Percentiles rank a stretch among this genome's conserved stretches.
These are phyloP conservation scores for Lasiodiplodia citricola DNA, from an alignment of 2,329 filamentous ascomycete genomes.

Conservation along the genomic window DNA sequence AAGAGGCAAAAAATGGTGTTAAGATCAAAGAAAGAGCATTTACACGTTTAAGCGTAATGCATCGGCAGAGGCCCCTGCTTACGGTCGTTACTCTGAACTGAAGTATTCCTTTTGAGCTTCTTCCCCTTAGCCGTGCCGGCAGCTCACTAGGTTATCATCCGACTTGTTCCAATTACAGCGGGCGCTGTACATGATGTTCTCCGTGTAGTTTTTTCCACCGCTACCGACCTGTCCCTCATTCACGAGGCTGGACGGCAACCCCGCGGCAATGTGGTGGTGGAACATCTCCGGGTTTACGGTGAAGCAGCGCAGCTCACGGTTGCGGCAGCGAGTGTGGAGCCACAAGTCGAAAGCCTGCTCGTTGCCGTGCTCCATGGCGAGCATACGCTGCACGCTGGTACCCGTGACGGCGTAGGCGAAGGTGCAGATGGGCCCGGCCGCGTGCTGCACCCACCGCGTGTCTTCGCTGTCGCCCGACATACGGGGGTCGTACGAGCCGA, in stretches of 20 bases:
- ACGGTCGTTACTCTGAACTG: not conserved
- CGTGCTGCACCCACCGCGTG: conserved; percentile 24
- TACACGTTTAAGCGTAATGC: conserved; percentile 3
- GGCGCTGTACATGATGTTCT: conserved; percentile 29
- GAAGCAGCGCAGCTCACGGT: conserved; percentile 24
- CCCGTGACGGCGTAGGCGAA: conserved; percentile 29
- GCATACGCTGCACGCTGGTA: conserved; percentile 9
- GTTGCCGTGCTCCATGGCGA: conserved; percentile 20
- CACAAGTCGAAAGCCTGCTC: conserved; percentile 28
- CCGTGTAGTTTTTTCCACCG: conserved; percentile 13
- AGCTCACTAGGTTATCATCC: conserved; percentile 21
- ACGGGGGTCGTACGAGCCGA: conserved; percentile 22
- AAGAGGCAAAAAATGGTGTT: not conserved
- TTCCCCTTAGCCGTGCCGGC: not conserved
- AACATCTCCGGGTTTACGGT: conserved; percentile 30
- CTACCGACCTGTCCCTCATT: conserved; percentile 18
- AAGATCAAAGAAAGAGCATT: not conserved
- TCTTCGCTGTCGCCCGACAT: conserved; percentile 21
- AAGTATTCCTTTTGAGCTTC: not conserved
- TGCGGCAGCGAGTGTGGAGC: conserved; percentile 28
- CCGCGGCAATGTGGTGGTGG: conserved; percentile 28
- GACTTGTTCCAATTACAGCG: conserved; percentile 26
- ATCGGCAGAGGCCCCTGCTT: not conserved
- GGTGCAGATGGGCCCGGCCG: conserved; percentile 28
- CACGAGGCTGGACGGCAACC: conserved; percentile 24